A percentile compares a stretch with the other conserved stretches of the same genome.
phyloP scores from a whole-genome alignment of 2,329 filamentous ascomycete species.

The Penicillium psychrosexuale region DNA sequence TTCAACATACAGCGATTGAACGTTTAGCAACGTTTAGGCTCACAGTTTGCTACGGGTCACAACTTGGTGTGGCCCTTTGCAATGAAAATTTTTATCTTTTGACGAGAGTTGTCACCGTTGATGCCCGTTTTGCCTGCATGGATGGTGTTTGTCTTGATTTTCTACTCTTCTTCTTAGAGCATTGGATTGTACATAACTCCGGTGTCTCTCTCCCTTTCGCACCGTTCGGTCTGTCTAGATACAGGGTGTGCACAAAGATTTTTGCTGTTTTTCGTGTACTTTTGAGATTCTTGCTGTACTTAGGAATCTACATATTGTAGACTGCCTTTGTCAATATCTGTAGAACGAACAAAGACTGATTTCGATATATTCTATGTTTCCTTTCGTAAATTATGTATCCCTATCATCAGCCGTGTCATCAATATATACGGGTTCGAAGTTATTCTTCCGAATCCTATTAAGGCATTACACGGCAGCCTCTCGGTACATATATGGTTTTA shows the following conservation, averaged over 20 bases:
- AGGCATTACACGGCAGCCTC: not conserved
- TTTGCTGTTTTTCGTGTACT: slow-evolving; percentile 18
- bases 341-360: not conserved
- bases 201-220: not conserved
- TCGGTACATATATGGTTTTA: not conserved
- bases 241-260: slow-evolving; percentile 4
- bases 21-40: slow-evolving; percentile 3
- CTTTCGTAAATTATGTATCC: not conserved
- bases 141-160: slow-evolving; percentile 17
- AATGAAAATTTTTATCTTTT: slow-evolving; percentile 10
- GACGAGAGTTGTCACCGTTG: slow-evolving; percentile 1
- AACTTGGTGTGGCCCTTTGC: slow-evolving; percentile 1
- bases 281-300: slow-evolving; percentile 5
- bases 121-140: slow-evolving; percentile 17
- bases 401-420: not conserved
- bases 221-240: not conserved
- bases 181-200: not conserved
- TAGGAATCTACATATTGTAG: not conserved
- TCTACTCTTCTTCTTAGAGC: slow-evolving; percentile 5
- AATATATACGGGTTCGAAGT: not conserved
- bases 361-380: not conserved
- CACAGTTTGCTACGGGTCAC: not conserved
- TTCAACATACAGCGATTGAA: slow-evolving; percentile 3
- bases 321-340: not conserved
- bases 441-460: not conserved